phyloP scores from a whole-genome alignment of 1,139 yeast species.

The Geotrichum aggregatum region DNA sequence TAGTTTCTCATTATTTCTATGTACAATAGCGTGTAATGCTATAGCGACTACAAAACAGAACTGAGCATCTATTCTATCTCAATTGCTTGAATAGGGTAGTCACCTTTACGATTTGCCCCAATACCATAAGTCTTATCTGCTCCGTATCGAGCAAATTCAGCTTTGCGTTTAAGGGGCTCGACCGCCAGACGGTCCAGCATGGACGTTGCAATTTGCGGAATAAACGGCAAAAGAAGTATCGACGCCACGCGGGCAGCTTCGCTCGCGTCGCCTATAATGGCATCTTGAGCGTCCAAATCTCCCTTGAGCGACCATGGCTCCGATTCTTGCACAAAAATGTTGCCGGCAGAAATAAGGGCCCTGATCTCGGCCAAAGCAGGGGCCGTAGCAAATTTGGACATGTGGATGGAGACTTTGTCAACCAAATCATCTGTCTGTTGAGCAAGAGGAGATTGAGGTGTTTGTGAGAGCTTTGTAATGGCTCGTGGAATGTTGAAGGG shows the following conservation, averaged over 20 bases:
- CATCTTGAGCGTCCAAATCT: conserved; percentile 34
- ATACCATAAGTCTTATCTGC: conserved; percentile 49
- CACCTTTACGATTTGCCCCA: conserved; percentile 44
- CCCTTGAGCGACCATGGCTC: conserved; percentile 51
- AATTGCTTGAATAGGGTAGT: conserved; percentile 30
- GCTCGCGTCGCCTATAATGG: conserved; percentile 57
- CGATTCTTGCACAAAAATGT: conserved; percentile 50
- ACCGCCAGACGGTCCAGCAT: conserved; percentile 68
- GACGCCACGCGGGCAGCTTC: conserved; percentile 69
- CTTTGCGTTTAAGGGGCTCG: conserved; percentile 40
- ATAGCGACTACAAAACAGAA: no score
- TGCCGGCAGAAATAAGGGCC: conserved; percentile 57
- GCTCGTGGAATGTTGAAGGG: conserved; percentile 60
- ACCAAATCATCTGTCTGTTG: conserved; percentile 35
- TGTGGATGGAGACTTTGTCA: conserved; percentile 42
- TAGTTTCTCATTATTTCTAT: not conserved
- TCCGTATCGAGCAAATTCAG: conserved; percentile 45
- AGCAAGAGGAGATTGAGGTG: conserved; percentile 24
- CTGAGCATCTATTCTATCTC: no score
- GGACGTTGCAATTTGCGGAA: conserved; percentile 57
- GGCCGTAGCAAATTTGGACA: conserved; percentile 52
- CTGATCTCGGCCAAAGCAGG: conserved; percentile 60
- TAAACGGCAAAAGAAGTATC: conserved; percentile 64
- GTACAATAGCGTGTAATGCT: not conserved
- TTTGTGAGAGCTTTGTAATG: conserved; percentile 7